phyloP scores from a whole-genome alignment of 2,329 filamentous ascomycete genomes.

The Pyrenochaeta sp. region DNA sequence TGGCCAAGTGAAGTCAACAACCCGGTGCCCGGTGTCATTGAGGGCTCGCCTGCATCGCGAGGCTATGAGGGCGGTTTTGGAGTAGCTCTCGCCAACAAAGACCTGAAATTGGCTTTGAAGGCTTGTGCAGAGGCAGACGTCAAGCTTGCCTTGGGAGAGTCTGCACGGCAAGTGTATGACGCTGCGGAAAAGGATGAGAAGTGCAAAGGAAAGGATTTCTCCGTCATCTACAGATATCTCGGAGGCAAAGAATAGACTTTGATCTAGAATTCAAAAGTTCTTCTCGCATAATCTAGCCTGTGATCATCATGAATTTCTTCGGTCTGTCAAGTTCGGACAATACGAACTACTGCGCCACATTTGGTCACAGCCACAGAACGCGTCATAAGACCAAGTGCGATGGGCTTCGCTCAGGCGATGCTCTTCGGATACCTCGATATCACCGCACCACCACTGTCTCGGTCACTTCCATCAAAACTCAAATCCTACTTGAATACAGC shows the following conservation, averaged over 20 bases:
- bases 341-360: neutral
- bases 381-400: conserved; percentile 17
- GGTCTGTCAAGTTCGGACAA: too few relatives aligned
- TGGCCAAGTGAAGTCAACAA: conserved; percentile 98
- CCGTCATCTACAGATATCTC: conserved; percentile 59
- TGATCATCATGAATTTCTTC: too few relatives aligned
- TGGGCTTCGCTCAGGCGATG: conserved; percentile 10
- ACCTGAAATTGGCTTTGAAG: conserved; percentile 57
- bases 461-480: neutral
- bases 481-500: conserved; percentile 1
- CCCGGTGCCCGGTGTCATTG: conserved; percentile 84
- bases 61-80: conserved; percentile 68
- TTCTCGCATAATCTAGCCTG: too few relatives aligned
- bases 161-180: conserved; percentile 56
- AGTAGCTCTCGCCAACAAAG: conserved; percentile 59
- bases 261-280: neutral
- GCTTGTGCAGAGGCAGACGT: conserved; percentile 55
- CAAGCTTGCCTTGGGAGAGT: conserved; percentile 54
- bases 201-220: conserved; percentile 60
- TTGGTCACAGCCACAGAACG: conserved; percentile 1
- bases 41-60: conserved; percentile 74
- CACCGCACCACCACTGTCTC: conserved; percentile 2
- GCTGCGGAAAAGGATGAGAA: conserved; percentile 52
- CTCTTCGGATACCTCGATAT: conserved; percentile 8
- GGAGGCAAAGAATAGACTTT: conserved; percentile 53